A percentile compares a stretch with the other conserved stretches of the same genome.
Conservation (phyloP, 306 rosid species). For the Castanospermum australe region DNA sequence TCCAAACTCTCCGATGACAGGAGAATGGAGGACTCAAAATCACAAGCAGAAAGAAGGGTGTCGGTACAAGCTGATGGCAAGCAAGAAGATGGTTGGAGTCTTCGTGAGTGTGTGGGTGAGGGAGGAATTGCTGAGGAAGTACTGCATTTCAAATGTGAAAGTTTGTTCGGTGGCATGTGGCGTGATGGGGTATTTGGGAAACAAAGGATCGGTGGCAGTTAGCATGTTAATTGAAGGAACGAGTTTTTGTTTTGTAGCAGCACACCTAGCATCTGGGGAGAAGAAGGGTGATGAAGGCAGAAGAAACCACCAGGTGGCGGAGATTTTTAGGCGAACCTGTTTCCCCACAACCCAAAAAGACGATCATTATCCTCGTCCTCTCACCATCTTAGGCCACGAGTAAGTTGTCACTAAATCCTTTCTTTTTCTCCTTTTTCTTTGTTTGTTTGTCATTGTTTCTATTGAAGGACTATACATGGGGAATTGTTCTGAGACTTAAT, state of each 20-base stretch:
- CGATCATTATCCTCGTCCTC: constrained; percentile 49
- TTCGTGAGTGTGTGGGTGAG: constrained; percentile 85
- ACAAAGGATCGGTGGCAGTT: constrained; percentile 88
- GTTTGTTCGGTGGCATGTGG: constrained; percentile 94
- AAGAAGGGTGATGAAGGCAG: constrained; percentile 79
- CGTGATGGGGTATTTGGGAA: constrained; percentile 94
- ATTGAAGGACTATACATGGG: no score
- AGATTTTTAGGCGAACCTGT: constrained; percentile 73
- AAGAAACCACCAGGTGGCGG: constrained; percentile 75
- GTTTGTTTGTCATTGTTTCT: not conserved
- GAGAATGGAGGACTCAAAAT: no score
- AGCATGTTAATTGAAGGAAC: constrained; percentile 93
- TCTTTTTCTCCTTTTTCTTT: not conserved
- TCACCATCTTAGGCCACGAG: constrained; percentile 89
- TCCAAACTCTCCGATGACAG: constrained; percentile 15
- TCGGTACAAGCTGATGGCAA: constrained; percentile 60
- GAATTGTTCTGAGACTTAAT: no score
- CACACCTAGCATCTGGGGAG: constrained; percentile 92
- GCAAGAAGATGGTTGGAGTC: constrained; percentile 98
- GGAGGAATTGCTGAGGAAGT: constrained; percentile 53
- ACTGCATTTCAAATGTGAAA: constrained; percentile 68
- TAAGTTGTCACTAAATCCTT: constrained; percentile 52
- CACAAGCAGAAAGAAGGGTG: no score
- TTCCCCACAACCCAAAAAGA: constrained; percentile 51
- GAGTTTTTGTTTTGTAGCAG: constrained; percentile 82